Base-by-base conservation (phyloP, 768 basidiomycete species). In the Coprinopsis sp. region DNA sequence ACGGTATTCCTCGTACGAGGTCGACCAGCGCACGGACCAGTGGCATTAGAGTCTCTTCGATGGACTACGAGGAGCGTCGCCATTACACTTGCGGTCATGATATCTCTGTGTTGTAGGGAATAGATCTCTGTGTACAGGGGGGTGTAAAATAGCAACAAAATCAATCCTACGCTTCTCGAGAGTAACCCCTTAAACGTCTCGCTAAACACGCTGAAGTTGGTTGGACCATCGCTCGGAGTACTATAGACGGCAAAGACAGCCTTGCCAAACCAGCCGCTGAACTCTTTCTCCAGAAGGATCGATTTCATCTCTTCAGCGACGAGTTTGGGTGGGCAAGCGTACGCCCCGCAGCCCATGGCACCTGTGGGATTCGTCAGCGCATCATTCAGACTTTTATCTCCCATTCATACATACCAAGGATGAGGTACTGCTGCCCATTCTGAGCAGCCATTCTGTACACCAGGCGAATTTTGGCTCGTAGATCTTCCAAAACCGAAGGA, bases 311-410 rank as follows among this genome's bases (percentile, higher is more conserved):
- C 62, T 7, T 59, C 47, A 2, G 73, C 70, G 12, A 74, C 72
- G 23, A 67, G 57, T 4, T 51, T 51, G 2, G 72, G 65, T 8
- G 73, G 73, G 50, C 71, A 73, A 5, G 29, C 47, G 48, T 73
- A 74, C 1, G 64, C 70, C 6, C 73, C 73, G 46, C 71, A 73
- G 0, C 73, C 73, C 61, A 74, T 69, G 6, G 72, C 72, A 51
- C 69, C 72, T 71, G 34, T 19, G 27, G n/a, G 16, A 14, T 6
- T 19, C 5, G 18, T 16, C 6, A 28, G 14, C 13, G 19, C 28
- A 22, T 12, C 36, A 19, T 14, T 22, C 33, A 12, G 30, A 19
- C 34, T 10, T 7, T 7, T 10, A 37, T 6, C 7, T 7, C 11
- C 7, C 11, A 7, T 7, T 11, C 8, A 8, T 38, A 44, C 60